phyloP scores from a whole-genome alignment of 2,329 filamentous ascomycete genomes.

The Fusarium sacchari region DNA sequence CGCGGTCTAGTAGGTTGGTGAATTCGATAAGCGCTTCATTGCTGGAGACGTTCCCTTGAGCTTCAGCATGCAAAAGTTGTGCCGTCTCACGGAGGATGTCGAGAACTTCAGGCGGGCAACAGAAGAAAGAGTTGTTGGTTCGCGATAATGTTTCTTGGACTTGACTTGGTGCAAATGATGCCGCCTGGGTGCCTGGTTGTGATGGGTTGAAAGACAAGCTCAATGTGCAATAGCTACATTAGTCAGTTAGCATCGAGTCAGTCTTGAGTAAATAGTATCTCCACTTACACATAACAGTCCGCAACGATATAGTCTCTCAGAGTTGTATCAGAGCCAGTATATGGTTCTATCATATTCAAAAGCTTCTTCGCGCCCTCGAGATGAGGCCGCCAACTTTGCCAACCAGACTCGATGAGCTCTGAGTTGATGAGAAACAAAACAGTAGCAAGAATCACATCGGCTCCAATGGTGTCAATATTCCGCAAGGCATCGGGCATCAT shows the following conservation, averaged over 20 bases:
- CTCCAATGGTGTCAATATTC: constrained; percentile 49
- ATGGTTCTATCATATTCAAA: constrained; percentile 52
- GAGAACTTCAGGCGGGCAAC: constrained; percentile 56
- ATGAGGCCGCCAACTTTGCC: constrained; percentile 57
- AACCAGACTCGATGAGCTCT: constrained; percentile 60
- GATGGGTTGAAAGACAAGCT: constrained; percentile 54
- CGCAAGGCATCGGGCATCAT: constrained; percentile 53
- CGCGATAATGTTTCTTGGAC: constrained; percentile 50
- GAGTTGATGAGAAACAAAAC: constrained; percentile 61
- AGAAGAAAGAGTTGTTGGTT: constrained; percentile 58
- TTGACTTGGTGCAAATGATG: constrained; percentile 48
- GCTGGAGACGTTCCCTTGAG: constrained; percentile 34
- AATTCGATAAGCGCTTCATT: constrained; percentile 42
- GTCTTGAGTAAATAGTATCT: not conserved
- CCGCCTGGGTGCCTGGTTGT: constrained; percentile 41
- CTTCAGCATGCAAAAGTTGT: constrained; percentile 48
- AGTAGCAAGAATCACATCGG: constrained; percentile 56
- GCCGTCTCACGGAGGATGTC: constrained; percentile 55
- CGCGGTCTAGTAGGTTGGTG: constrained; percentile 48
- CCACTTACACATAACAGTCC: constrained; percentile 56
- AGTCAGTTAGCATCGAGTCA: not conserved
- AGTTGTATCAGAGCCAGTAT: constrained; percentile 45
- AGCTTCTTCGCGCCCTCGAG: constrained; percentile 57
- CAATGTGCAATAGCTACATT: constrained; percentile 54
- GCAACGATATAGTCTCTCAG: constrained; percentile 57